Evolutionary conservation across 208 protist genomes (phyloP).

Genomic region (Entamoeba dispar): DNA sequence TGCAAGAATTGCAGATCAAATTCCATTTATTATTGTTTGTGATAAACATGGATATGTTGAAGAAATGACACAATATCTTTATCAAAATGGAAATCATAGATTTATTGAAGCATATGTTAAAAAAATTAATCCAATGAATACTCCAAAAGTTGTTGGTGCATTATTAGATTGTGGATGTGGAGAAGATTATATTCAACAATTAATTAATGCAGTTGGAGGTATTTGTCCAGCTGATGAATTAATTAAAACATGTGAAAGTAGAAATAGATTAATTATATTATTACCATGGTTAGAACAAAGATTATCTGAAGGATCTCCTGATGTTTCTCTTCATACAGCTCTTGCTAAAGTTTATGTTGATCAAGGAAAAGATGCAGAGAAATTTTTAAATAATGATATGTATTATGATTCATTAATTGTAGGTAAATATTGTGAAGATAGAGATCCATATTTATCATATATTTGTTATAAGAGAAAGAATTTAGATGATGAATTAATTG

Average conservation of each 20-base stretch:
- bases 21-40: constrained; percentile 98
- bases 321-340: constrained; percentile 81
- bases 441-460: constrained; percentile 85
- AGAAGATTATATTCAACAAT: constrained; percentile 77
- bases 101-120: constrained; percentile 81
- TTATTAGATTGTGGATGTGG: constrained; percentile 83
- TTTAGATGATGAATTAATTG: constrained; percentile 83
- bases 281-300: constrained; percentile 86
- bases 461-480: constrained; percentile 68
- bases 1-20: constrained; percentile 78
- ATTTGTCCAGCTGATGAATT: constrained; percentile 35
- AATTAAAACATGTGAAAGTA: constrained; percentile 52
- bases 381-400: constrained; percentile 83
- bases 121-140: constrained; percentile 74
- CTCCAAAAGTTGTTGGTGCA: constrained; percentile 81
- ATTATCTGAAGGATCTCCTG: constrained; percentile 68
- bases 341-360: constrained; percentile 98
- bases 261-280: constrained; percentile 75
- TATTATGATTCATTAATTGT: constrained; percentile 77
- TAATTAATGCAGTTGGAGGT: constrained; percentile 69
- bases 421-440: constrained; percentile 93
- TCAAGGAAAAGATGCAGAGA: constrained; percentile 60
- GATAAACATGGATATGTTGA: constrained; percentile 88
- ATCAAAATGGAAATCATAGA: constrained; percentile 70
- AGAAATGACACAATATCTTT: constrained; percentile 81